Evolutionary conservation across 2,329 filamentous ascomycete species (phyloP), one percentile per base, ranked within the genome.

Genomic region (Cylindrodendrum hubeiense): DNA sequence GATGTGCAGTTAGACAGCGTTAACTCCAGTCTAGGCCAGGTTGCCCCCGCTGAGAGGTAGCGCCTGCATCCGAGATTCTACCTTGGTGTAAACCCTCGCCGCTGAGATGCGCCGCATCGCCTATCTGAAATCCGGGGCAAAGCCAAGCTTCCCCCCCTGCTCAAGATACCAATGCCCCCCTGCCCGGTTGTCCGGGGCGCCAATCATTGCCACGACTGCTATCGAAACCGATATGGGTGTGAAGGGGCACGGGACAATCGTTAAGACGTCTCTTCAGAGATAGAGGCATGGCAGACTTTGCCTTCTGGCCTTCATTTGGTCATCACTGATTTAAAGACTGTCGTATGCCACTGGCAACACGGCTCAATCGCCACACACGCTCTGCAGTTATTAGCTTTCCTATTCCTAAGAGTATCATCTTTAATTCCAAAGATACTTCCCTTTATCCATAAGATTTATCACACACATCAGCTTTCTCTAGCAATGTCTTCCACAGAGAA

Each of bases 91-190:
- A 13, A 17, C 28, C 28, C 21, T 24, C 4, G 17, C 17, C 37
- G 28, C 30, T 46, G 44, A 26, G 44, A 49, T 49, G 44, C 44
- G n/a, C 28, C 28, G 9, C 28, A 12, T 30, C 19, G 34, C 28
- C 19, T 22, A 46, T 57, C 53, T 49, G 21, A 22, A 57, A 58
- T 58, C 54, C 21, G 54, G 54, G 54, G 54, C 21, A 39, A 50
- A 5, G 19, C 33, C 5, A 37, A 30, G 9, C 12, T 22, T 5
- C 19, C 15, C 33, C 15, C 33, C 50, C 33, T 52, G 30, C 17
- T 17, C 12, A 22, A 13, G 5, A 5, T 13, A 9, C 37, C 21
- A 21, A 41, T 47, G 17, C 33, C 7, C n/a, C 22, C 19, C 22
- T 24, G 28, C 28, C 8, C 28, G 28, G 28, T 12, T 12, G 28